Base-by-base conservation (phyloP, 1,284 basidiomycete genomes). In the Tetrapyrgos nigripes region DNA sequence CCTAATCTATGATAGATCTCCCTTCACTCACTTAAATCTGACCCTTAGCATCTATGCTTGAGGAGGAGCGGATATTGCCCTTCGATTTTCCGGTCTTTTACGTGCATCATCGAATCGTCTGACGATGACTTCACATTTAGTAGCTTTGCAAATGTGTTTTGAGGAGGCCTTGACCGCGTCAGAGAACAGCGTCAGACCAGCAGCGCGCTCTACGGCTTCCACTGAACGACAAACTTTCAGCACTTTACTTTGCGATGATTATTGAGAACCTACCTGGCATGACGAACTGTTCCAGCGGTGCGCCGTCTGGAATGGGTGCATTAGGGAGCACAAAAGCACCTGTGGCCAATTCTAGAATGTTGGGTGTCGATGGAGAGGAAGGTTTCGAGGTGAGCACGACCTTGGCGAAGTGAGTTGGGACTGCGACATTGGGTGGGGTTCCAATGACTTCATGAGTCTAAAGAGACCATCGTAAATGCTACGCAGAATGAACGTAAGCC, bases 341-440 rank as follows among this genome's bases (percentile, higher is more conserved):
- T 2, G 92, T 86, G 0, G 92, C 88, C 51, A 96, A 80, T 66
- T 97, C 93, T 10, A 83, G 80, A 13, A 89, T 72, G 52, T 89
- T 78, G 11, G 92, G 92, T 0, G 84, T 89, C 35, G 83, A 83
- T 0, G 91, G 85, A 3, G 91, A 93, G 21, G 86, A 81, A 0
- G 93, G 88, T 64, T 85, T 85, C 0, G 93, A 84, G 1, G 92
- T 87, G 53, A 98, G 81, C 26, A 98, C 88, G 28, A 98, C 96
- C 76, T 98, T 99, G 31, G 97, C 97, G 73, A 99, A 99, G 73
- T 99, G 97, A 4, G 97, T 99, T 0, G 97, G 97, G 6, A 99
- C 97, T 31, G 92, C 81, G 55, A 98, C 82, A 67, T 91, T 93
- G 3, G 95, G 94, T 24, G 94, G 96, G 33, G 84, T 86, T 0